phyloP scores from a whole-genome alignment of 176 grass and related monocot species.

The Aegilops umbellulata region DNA sequence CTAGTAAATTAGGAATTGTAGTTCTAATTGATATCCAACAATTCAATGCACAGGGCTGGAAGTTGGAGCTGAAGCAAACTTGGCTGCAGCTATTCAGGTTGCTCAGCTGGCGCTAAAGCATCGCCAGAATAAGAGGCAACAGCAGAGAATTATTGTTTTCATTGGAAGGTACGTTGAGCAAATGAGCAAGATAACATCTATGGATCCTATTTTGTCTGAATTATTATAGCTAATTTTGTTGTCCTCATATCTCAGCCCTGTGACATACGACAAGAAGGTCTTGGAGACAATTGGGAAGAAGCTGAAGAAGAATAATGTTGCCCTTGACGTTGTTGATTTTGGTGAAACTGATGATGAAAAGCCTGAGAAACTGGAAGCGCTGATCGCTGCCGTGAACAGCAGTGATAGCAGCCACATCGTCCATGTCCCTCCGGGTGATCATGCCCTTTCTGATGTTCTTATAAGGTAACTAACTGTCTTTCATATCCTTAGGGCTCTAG shows the following conservation, averaged over 20 bases:
- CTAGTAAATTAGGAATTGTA: background rate
- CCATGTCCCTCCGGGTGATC: slow-evolving; percentile 69
- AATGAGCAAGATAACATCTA: background rate
- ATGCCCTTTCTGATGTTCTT: slow-evolving; percentile 91
- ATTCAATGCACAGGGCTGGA: slow-evolving; percentile 59
- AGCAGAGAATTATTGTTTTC: slow-evolving; percentile 96
- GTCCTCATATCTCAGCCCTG: slow-evolving; percentile 49
- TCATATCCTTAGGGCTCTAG: background rate
- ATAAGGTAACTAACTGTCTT: slow-evolving; percentile 52
- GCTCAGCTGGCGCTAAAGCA: slow-evolving; percentile 96
- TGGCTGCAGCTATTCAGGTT: slow-evolving; percentile 87
- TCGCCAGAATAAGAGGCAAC: slow-evolving; percentile 97
- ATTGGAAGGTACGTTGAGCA: slow-evolving; percentile 67
- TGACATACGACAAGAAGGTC: slow-evolving; percentile 73
- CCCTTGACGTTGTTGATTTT: slow-evolving; percentile 97
- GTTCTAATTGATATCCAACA: background rate
- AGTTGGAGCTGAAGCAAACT: slow-evolving; percentile 87
- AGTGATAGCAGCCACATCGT: slow-evolving; percentile 95
- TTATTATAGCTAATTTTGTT: background rate
- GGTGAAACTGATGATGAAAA: slow-evolving; percentile 89
- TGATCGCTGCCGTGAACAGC: slow-evolving; percentile 74
- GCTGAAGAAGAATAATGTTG: slow-evolving; percentile 95
- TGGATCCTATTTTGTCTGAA: background rate
- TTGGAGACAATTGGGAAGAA: slow-evolving; percentile 94
- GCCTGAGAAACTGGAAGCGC: slow-evolving; percentile 82